Base-by-base conservation (phyloP, 805 yeast genomes). In the Schwanniomyces polymorphus region DNA sequence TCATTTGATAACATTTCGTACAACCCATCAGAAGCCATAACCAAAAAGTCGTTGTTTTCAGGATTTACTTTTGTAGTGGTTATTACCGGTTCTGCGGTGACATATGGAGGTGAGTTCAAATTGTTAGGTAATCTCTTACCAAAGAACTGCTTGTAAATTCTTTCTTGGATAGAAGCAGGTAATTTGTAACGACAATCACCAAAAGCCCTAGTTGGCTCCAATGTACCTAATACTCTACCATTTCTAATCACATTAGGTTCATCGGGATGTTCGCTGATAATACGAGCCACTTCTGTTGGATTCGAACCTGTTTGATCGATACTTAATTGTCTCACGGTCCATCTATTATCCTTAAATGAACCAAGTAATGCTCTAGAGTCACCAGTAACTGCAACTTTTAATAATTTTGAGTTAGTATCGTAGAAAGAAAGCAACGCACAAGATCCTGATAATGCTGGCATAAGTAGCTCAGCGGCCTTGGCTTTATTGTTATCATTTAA, bases 141-240 rank as follows among this genome's bases (percentile, higher is more conserved):
- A 63, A 92, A 91, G 55, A 91, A 85, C 57, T 84, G 84, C 51
- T 85, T 78, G 56, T 88, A 85, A 21, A 88, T 76, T 48, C 77
- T 70, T 41, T 85, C 85, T 59, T 95, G 97, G 47, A 89, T 78
- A 18, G 84, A 82, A 51, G 57, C 85, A 62, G 91, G 81, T 75
- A 96, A 79, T 63, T 94, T 94, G 63, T 90, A 94, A 51, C 97
- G 80, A 49, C 97, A 96, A 66, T 94, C 99, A 41, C 99, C 99
- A 74, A 94, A 94, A 1, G 98, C 96, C 59, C 99, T 78, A 0
- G 97, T 82, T 11, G 99, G 99, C 67, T 94, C 98, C 52, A 94
- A 77, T 9, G 94, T 83, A 0, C 99, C 99, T 55, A 94, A 76
- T 9, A 94, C 88, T 59, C 99, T 81, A 4, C 98, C 99, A 51